Percentiles rank a stretch among this genome's conserved stretches.
Conservation (phyloP, 495 filamentous ascomycete genomes). For the Penicillium turbatum region DNA sequence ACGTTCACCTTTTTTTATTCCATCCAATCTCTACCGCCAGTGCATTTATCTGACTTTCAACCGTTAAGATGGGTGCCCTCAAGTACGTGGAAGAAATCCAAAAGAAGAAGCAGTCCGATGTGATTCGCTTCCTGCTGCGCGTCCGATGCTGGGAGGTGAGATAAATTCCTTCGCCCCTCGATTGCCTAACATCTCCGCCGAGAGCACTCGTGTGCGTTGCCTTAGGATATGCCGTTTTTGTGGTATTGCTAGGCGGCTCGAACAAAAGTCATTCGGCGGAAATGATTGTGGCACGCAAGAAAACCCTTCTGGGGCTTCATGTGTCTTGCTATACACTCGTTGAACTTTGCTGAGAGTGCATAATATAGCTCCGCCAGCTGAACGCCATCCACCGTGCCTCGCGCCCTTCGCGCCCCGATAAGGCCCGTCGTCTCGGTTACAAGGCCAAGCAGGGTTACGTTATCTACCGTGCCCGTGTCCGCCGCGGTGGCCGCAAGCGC, state of each 20-base stretch:
- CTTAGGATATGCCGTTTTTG: conserved; percentile 36
- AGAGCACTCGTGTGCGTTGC: conserved; percentile 43
- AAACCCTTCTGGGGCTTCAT: conserved; percentile 26
- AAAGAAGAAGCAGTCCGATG: conserved; percentile 99
- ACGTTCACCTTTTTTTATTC: conserved; percentile 20
- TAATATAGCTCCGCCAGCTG: conserved; percentile 98
- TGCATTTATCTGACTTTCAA: conserved; percentile 11
- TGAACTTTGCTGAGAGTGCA: conserved; percentile 99
- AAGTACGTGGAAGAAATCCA: conserved; percentile 99
- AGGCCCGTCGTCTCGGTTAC: conserved; percentile 99
- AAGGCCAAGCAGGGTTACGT: conserved; percentile 99
- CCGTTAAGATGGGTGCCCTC: conserved; percentile 76
- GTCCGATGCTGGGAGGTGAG: conserved; percentile 99
- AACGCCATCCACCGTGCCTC: conserved; percentile 99
- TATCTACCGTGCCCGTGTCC: conserved; percentile 97
- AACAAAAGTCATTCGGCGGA: conserved; percentile 38
- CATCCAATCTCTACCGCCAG: conserved; percentile 1
- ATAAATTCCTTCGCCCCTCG: conserved; percentile 48
- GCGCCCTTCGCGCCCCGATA: conserved; percentile 96
- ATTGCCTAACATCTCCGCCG: conserved; percentile 48
- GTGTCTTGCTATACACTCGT: conserved; percentile 96
- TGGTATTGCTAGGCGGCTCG: conserved; percentile 37
- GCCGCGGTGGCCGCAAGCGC: conserved; percentile 94
- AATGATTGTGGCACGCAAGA: conserved; percentile 46
- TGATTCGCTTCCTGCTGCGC: conserved; percentile 97